A percentile compares a stretch with the other conserved stretches of the same genome.
These are phyloP conservation scores for Lithocarpus polystachyus DNA, from an alignment of 306 rosid genomes.

Conservation along the genomic window DNA sequence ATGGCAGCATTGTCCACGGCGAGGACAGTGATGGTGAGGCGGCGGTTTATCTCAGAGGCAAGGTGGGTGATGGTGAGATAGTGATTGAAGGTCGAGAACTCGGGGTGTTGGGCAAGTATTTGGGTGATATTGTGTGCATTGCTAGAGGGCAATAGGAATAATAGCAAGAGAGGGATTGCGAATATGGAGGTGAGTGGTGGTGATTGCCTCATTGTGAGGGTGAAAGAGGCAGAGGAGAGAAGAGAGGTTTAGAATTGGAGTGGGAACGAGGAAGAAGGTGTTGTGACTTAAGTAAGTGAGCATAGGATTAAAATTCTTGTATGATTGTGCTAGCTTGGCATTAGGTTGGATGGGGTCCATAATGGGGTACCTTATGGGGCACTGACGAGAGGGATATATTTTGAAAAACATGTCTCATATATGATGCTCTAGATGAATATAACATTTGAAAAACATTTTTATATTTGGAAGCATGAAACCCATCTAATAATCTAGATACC, in stretches of 20 bases:
- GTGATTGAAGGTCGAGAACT: conserved; percentile 80
- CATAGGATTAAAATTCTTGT: background rate
- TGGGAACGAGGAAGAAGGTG: background rate
- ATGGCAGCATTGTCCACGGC: conserved; percentile 87
- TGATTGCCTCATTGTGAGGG: conserved; percentile 10
- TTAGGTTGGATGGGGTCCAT: conserved; percentile 25
- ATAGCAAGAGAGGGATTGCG: conserved; percentile 25
- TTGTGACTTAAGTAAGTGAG: conserved; percentile 3
- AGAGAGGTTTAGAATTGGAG: background rate
- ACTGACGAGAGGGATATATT: background rate
- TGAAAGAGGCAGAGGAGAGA: background rate
- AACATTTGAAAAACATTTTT: background rate
- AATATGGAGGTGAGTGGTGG: background rate
- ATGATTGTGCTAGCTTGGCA: conserved; percentile 26
- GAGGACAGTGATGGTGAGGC: conserved; percentile 88
- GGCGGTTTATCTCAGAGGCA: conserved; percentile 86
- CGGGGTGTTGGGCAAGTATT: conserved; percentile 68
- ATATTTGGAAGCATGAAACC: background rate
- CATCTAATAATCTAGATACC: background rate
- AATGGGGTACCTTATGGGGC: background rate
- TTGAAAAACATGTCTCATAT: background rate
- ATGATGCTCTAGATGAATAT: background rate
- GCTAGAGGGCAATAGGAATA: conserved; percentile 17
- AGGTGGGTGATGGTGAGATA: conserved; percentile 88
- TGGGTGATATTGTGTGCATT: conserved; percentile 66